Base-by-base conservation (phyloP, 805 yeast genomes). In the Kuraishia ogatae region DNA sequence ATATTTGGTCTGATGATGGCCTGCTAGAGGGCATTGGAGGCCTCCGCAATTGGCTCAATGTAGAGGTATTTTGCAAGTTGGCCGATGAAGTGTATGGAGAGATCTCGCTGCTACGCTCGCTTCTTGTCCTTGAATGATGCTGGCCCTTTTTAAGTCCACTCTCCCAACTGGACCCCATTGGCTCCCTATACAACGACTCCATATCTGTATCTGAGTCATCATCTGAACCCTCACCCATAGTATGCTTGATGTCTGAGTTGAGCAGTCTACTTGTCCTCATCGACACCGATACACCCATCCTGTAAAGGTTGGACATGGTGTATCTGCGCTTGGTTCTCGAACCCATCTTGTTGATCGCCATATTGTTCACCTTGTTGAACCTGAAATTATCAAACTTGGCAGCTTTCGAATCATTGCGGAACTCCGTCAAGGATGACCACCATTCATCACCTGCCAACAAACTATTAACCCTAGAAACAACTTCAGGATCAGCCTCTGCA, bases 391-490 rank as follows among this genome's bases (percentile, higher is more conserved):
- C 52, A 64, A 50, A 50, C 24, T 58, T 58, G 26, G 50, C 22
- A 2, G 59, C 73, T 68, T 60, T 61, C 61, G 57, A 72, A 39
- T 70, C 66, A 4, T 68, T 64, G 56, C 97, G 77, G 0, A 87
- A 84, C 50, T 77, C 81, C 43, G 75, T 71, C 54, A 90, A 71
- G 55, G 85, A 85, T 50, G 71, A 71, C 97, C 97, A 94, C 97
- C 98, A 93, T 53, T 82, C 85, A 55, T 87, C 92, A n/a, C 75
- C 71, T 22, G 71, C 72, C 52, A 93, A 69, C 0, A 73, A 66
- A 15, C 63, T 59, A 51, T 85, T 79, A 8, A 91, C 81, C 26
- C 71, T 74, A 1, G 76, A 78, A 22, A 72, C 62, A 39, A 64
- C 68, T 2, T 54, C 56, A 0, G 64, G 50, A 22, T 71, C 71